Conservation (phyloP, 805 yeast genomes). For the Starmerella vitae region DNA sequence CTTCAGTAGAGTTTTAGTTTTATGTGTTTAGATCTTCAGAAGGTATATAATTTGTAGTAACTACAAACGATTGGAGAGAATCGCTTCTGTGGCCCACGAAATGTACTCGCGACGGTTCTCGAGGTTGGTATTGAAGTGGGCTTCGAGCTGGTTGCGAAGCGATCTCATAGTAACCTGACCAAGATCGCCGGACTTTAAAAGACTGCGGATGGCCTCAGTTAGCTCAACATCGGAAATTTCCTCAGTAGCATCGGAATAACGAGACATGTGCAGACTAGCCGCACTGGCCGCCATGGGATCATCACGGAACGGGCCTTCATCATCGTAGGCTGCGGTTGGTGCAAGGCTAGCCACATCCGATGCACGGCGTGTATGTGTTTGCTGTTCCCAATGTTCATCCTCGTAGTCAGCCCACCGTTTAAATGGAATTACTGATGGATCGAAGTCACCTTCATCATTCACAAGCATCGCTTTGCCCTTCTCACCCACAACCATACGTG, state of each 20-base stretch:
- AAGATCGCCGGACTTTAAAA: constrained; percentile 29
- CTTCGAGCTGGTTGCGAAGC: constrained; percentile 28
- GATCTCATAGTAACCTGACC: constrained; percentile 30
- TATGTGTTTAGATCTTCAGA: not conserved
- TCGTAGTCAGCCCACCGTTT: constrained; percentile 48
- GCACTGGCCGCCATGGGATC: not conserved
- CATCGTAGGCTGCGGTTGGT: constrained; percentile 9
- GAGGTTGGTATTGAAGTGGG: constrained; percentile 27
- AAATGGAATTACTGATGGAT: constrained; percentile 41
- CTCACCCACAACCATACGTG: constrained; percentile 44
- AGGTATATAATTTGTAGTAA: too few species aligned
- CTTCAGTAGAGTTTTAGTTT: not conserved
- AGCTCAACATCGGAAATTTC: constrained; percentile 29
- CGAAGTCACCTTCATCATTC: constrained; percentile 39
- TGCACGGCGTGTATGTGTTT: constrained; percentile 3
- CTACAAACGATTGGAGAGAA: too few species aligned
- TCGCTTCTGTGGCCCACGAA: constrained; percentile 30
- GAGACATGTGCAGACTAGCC: not conserved
- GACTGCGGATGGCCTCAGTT: constrained; percentile 28
- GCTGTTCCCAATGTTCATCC: constrained; percentile 33
- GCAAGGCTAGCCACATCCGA: constrained; percentile 15
- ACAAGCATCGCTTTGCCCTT: constrained; percentile 37
- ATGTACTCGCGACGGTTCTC: constrained; percentile 28
- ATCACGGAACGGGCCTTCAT: constrained; percentile 9
- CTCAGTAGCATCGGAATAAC: not conserved